A percentile compares a stretch with the other conserved stretches of the same genome.
Conservation (phyloP, 208 protist species). For the Leishmania tarentolae region DNA sequence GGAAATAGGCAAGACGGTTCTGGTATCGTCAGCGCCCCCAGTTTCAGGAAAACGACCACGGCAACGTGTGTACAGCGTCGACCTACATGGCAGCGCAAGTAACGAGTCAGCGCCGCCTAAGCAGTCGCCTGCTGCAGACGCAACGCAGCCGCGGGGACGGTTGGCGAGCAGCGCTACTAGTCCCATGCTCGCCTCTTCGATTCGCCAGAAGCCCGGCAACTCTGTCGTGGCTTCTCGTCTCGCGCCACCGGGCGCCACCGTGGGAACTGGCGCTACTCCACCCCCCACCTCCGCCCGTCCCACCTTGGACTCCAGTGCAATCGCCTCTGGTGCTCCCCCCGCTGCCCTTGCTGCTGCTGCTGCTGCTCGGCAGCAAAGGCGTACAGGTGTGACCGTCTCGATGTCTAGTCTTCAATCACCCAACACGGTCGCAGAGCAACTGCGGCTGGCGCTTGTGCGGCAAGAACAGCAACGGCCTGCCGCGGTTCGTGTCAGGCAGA, state of each 20-base stretch:
- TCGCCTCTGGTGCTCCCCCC: neutral
- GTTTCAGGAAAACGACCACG: slow-evolving; percentile 10
- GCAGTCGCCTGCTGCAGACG: slow-evolving; percentile 10
- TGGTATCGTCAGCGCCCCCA: neutral
- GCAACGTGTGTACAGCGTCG: slow-evolving; percentile 29
- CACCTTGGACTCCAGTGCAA: slow-evolving; percentile 10
- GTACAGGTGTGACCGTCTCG: slow-evolving; percentile 19
- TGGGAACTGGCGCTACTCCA: neutral
- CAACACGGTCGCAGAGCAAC: slow-evolving; percentile 17
- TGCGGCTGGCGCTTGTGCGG: slow-evolving; percentile 19
- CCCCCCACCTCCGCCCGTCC: slow-evolving; percentile 11
- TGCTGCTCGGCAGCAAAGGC: slow-evolving; percentile 16
- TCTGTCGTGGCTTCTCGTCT: neutral
- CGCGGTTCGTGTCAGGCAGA: neutral
- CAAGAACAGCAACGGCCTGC: slow-evolving; percentile 13
- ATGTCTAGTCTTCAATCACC: slow-evolving; percentile 21
- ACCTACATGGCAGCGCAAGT: slow-evolving; percentile 6
- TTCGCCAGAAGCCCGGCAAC: slow-evolving; percentile 23
- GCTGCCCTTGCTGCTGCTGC: slow-evolving; percentile 6
- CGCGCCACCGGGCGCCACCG: neutral
- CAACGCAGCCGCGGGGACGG: slow-evolving; percentile 17
- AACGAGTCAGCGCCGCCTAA: slow-evolving; percentile 6
- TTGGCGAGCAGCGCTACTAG: neutral
- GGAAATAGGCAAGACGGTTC: neutral
- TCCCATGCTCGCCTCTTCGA: slow-evolving; percentile 23